Base-by-base conservation (phyloP, 2,329 filamentous ascomycete species). In the Conoideocrella luteorostrata region DNA sequence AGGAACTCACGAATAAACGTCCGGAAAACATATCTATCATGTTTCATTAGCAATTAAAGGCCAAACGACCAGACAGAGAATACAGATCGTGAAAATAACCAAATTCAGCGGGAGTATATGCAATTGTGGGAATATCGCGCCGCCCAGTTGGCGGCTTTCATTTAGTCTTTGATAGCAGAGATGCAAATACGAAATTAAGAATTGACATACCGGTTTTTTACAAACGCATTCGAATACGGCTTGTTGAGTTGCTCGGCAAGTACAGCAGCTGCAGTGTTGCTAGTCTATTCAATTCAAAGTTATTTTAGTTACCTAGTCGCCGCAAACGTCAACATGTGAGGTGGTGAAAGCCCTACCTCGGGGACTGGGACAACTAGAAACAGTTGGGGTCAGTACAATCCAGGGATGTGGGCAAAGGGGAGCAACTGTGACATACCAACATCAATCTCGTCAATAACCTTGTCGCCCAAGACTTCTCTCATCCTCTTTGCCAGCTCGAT, bases 151-250 rank as follows among this genome's bases (percentile, higher is more conserved):
- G n/a, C n/a, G n/a, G n/a, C n/a, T n/a, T n/a, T n/a, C n/a, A n/a
- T n/a, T n/a, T n/a, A n/a, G n/a, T n/a, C n/a, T n/a, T n/a, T n/a
- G n/a, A n/a, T n/a, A n/a, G n/a, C 36, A 5, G 2, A 11, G 3
- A 18, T 17, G n/a, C 10, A 6, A 39, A 9, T 3, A 54, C 41
- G 32, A 85, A 59, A 89, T 91, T 62, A 91, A 93, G 1, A 88
- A 94, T 39, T 88, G 78, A 73, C 88, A 89, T 47, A 94, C n/a
- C n/a, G n/a, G 64, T 94, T 94, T 74, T 93, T 94, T 51, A 95
- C 82, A 55, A 95, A 91, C 3, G 82, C 89, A 58, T 87, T 85
- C 46, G 78, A 83, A 57, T 86, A 88, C 1, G 86, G 85, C 61
- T 88, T 89, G 52, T 80, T 76, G 15, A 95, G 74, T 32, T 78